phyloP scores from a whole-genome alignment of 768 basidiomycete species.

The Tricholoma saponaceum region DNA sequence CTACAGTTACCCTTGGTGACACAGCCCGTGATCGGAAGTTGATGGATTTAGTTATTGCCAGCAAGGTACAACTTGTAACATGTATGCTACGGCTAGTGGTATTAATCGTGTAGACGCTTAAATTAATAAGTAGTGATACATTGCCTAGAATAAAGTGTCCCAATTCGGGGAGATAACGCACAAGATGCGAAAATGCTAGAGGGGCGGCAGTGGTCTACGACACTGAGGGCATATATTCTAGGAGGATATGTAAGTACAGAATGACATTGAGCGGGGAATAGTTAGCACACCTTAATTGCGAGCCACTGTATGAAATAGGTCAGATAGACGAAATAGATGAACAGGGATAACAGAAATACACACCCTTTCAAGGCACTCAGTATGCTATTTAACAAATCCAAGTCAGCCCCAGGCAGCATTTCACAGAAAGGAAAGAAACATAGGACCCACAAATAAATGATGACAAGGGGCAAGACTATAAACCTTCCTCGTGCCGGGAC shows the following conservation, averaged over 20 bases:
- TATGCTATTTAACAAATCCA: constrained; percentile 51
- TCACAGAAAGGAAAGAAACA: not conserved
- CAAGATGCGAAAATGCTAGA: constrained; percentile 32
- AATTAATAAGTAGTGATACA: not conserved
- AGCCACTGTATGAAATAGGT: constrained; percentile 51
- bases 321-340: constrained; percentile 1
- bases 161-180: not conserved
- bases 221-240: constrained; percentile 94
- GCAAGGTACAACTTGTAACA: no score
- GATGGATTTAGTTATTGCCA: no score
- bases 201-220: constrained; percentile 75
- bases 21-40: no score
- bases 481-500: constrained; percentile 48
- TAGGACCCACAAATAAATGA: constrained; percentile 74
- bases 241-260: constrained; percentile 3
- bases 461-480: constrained; percentile 89
- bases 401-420: not conserved
- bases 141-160: not conserved
- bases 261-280: not conserved
- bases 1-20: no score
- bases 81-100: no score
- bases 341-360: constrained; percentile 14
- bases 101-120: not conserved
- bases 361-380: constrained; percentile 80
- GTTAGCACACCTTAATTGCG: constrained; percentile 58